Conservation (phyloP, 176 grass and related monocot species). For the Eleusine indica region DNA sequence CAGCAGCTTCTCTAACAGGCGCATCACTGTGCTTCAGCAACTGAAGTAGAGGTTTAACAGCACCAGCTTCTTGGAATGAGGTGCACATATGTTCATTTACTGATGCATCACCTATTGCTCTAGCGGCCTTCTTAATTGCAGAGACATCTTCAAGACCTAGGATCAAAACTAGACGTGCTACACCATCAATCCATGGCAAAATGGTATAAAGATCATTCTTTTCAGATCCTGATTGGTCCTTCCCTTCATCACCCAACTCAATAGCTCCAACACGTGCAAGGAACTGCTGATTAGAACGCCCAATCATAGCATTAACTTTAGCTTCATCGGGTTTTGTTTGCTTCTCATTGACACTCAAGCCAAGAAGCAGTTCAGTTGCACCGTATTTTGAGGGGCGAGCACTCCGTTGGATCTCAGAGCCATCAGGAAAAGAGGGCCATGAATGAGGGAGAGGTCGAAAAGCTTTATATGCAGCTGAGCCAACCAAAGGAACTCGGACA, state of each 20-base stretch:
- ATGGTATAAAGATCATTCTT: conserved; percentile 59
- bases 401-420: conserved; percentile 60
- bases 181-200: conserved; percentile 69
- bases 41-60: conserved; percentile 58
- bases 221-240: conserved; percentile 45
- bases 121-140: conserved; percentile 63
- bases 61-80: conserved; percentile 78
- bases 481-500: conserved; percentile 64
- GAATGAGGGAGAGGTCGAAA: conserved; percentile 65
- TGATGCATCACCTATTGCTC: conserved; percentile 64
- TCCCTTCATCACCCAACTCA: conserved; percentile 65
- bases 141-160: conserved; percentile 65
- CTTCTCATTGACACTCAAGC: conserved; percentile 52
- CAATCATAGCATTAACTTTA: conserved; percentile 72
- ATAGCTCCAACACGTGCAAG: conserved; percentile 74
- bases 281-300: conserved; percentile 75
- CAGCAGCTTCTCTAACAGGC: conserved; percentile 45
- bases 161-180: conserved; percentile 75
- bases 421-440: conserved; percentile 80
- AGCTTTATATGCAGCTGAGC: conserved; percentile 63
- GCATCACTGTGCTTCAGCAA: conserved; percentile 56
- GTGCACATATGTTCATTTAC: conserved; percentile 63
- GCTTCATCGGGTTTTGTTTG: conserved; percentile 51
- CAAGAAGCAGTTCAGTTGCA: conserved; percentile 79
- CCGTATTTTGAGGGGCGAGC: conserved; percentile 69